phyloP scores from a whole-genome alignment of 176 grass and related monocot species.

The Carex scoparia region DNA sequence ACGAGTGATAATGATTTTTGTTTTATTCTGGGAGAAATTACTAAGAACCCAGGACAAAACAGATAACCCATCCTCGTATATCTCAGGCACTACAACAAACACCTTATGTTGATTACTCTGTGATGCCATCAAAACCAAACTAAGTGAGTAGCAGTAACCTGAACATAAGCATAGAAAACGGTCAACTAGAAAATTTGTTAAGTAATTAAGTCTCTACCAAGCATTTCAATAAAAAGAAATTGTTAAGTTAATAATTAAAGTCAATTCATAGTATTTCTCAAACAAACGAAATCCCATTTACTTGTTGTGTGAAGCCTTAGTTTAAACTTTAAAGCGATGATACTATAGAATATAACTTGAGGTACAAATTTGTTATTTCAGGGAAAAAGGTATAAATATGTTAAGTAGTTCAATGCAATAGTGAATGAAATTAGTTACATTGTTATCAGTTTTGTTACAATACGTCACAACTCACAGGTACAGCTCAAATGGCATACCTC shows the following conservation, averaged over 20 bases:
- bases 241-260: not conserved
- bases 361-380: not conserved
- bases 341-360: not conserved
- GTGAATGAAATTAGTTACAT: too few relatives aligned
- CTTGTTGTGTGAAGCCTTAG: not conserved
- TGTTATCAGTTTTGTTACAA: too few relatives aligned
- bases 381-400: not conserved
- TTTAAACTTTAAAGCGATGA: not conserved
- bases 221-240: too few relatives aligned
- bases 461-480: too few relatives aligned
- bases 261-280: not conserved
- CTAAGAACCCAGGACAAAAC: constrained; percentile 55
- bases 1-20: constrained; percentile 39
- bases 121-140: not conserved
- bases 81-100: constrained; percentile 50
- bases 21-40: constrained; percentile 8
- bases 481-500: too few relatives aligned
- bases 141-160: not conserved
- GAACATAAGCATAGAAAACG: not conserved
- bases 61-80: constrained; percentile 41
- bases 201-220: not conserved
- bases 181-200: not conserved
- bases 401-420: not conserved
- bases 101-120: constrained; percentile 12
- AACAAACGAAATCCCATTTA: not conserved